Evolutionary conservation across 495 filamentous ascomycete genomes (phyloP).

Genomic region (Poronia punctata): DNA sequence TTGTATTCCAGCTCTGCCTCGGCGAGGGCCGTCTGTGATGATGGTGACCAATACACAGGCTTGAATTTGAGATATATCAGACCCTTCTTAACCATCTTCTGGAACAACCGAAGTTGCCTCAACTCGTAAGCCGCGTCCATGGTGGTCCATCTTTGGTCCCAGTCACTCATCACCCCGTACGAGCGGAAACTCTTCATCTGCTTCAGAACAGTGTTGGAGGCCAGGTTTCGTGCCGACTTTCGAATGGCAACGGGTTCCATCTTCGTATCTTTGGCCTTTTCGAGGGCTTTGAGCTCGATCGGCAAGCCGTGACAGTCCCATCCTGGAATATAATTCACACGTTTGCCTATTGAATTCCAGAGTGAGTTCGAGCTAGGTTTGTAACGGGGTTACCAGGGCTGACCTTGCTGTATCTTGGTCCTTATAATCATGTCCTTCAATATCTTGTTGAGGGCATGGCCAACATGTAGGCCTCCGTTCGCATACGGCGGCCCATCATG

Average conservation of each 20-base stretch:
- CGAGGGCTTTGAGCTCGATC: conserved; percentile 95
- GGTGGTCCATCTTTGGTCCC: conserved; percentile 85
- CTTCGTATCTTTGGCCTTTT: conserved; percentile 31
- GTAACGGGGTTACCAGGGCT: conserved; percentile 3
- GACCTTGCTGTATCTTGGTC: conserved; percentile 67
- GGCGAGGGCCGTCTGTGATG: conserved; percentile 81
- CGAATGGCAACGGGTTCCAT: conserved; percentile 48
- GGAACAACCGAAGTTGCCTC: conserved; percentile 77
- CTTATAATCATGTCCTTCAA: conserved; percentile 89
- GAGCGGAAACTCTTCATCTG: conserved; percentile 78
- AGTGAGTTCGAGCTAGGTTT: conserved; percentile 8
- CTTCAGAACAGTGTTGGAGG: conserved; percentile 61
- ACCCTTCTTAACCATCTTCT: conserved; percentile 73
- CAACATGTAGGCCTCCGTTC: conserved; percentile 88
- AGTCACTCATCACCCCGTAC: conserved; percentile 91
- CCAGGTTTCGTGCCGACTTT: conserved; percentile 65
- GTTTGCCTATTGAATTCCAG: conserved; percentile 35
- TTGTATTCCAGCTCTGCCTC: conserved; percentile 96
- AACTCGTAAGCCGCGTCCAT: conserved; percentile 88
- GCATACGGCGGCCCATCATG: conserved; percentile 98
- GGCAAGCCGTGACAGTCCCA: conserved; percentile 99
- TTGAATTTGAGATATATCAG: conserved; percentile 84
- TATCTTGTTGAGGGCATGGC: conserved; percentile 98
- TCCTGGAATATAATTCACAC: conserved; percentile 81
- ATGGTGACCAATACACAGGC: conserved; percentile 95